Evolutionary conservation across 352 stramenopile species (phyloP), one percentile per base, ranked within the genome.

Genomic region (Phytophthora sojae): DNA sequence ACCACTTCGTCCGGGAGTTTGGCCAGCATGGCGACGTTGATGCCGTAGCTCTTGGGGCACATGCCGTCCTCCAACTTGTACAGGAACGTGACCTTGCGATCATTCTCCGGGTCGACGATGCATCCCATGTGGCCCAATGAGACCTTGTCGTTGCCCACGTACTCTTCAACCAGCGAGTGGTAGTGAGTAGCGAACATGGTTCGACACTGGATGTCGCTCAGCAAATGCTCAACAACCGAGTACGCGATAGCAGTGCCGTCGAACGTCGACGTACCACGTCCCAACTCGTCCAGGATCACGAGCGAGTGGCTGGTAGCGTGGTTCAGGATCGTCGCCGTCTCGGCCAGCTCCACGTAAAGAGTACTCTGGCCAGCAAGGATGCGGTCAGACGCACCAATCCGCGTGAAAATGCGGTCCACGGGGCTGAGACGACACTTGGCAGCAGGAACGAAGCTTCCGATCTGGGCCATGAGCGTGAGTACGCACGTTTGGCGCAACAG

Each of bases 111-210:
- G 57, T 95, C 88, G 15, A 95, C 84, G 32, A 95, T 77, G 61
- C 87, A 96, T 32, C 85, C 90, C 88, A 96, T 96, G 71, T 96
- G 90, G 14, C 84, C 86, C 17, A 95, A 71, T 14, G 82, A 79
- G 7, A 96, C 90, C 44, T 82, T 80, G 45, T 72, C 67, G 26
- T 94, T 82, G 26, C 81, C 74, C 2, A 77, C 53, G 45, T 95
- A 96, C 61, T 95, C 89, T 70, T 98, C 95, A 0, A 94, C 91
- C 11, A 99, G 78, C 52, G 98, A 97, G 56, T 97, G 97, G 77
- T 99, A 99, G 72, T 99, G 98, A 3, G 98, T 99, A 9, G 98
- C 97, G 71, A 99, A 99, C 67, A 99, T 94, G 4, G 97, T 97
- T 19, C 98, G 88, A 75, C 97, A 99, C 29, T 79, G 91, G 76